A percentile compares a stretch with the other conserved stretches of the same genome.
Conservation (phyloP, 495 filamentous ascomycete species). For the Tuber indicum region DNA sequence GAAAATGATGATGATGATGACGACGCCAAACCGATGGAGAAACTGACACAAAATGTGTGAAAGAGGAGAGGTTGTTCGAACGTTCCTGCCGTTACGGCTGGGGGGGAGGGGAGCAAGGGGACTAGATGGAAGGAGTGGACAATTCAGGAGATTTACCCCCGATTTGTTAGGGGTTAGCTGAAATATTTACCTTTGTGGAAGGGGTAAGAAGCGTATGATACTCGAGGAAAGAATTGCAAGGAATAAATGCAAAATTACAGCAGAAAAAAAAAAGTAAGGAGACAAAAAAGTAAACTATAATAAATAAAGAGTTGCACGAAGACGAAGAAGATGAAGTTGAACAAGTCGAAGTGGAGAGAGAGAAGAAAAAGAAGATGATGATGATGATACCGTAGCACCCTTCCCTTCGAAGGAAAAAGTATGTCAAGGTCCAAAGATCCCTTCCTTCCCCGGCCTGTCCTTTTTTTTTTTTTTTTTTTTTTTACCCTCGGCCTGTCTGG, state of each 20-base stretch:
- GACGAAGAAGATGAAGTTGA: neutral
- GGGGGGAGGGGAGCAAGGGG: neutral
- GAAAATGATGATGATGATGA: neutral
- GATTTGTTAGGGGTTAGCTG: neutral
- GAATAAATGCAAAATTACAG: neutral
- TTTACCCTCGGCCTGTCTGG: neutral
- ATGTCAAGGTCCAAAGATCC: neutral
- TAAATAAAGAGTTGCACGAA: neutral
- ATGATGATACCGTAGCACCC: neutral
- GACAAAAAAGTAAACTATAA: neutral
- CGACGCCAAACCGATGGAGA: neutral
- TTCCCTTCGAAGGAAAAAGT: neutral
- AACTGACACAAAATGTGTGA: conserved; percentile 1
- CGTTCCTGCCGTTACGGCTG: neutral
- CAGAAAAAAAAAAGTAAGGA: neutral
- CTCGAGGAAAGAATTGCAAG: neutral
- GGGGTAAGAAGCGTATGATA: neutral
- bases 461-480: neutral
- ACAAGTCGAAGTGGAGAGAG: neutral
- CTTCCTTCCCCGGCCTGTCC: neutral
- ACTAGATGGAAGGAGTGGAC: neutral
- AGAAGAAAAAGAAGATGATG: neutral
- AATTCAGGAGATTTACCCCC: neutral
- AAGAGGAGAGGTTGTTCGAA: conserved; percentile 2
- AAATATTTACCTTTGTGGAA: neutral